Evolutionary conservation across 1,284 basidiomycete genomes (phyloP).

Genomic region (Ceratobasidium sp.): DNA sequence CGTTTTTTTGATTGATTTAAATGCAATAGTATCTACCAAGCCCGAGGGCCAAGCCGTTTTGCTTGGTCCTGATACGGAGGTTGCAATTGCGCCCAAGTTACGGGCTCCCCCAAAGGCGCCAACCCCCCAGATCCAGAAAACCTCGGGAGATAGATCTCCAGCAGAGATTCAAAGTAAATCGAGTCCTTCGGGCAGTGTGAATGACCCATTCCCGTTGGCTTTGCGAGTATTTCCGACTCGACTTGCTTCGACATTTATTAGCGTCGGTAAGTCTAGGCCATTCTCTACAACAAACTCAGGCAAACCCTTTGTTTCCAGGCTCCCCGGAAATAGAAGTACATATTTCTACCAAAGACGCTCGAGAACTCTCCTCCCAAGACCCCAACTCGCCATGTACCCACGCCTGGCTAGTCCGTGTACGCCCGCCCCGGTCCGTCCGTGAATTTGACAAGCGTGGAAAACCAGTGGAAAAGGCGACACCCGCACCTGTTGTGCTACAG

Average conservation of each 20-base stretch:
- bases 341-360: not conserved
- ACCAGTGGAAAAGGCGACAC: slow-evolving; percentile 17
- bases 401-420: slow-evolving; percentile 32
- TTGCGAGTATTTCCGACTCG: slow-evolving; percentile 24
- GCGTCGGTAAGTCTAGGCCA: not conserved
- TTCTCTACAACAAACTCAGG: not conserved
- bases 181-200: not conserved
- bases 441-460: slow-evolving; percentile 39
- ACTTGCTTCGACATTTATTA: not conserved
- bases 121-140: slow-evolving; percentile 2
- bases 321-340: slow-evolving; percentile 18
- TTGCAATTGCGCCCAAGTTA: slow-evolving; percentile 88
- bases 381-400: not conserved
- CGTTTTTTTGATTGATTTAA: slow-evolving; percentile 34
- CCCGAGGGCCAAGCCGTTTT: slow-evolving; percentile 66
- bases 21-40: slow-evolving; percentile 67
- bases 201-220: slow-evolving; percentile 5
- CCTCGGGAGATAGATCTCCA: not conserved
- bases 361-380: slow-evolving; percentile 2
- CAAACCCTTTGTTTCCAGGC: not conserved
- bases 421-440: slow-evolving; percentile 13
- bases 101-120: slow-evolving; percentile 51
- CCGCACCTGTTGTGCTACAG: slow-evolving; percentile 25
- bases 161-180: not conserved
- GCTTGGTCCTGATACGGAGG: slow-evolving; percentile 90